These are phyloP conservation scores for Taxillus chinensis DNA, from an alignment of 164 flowering plant species.

Conservation along the genomic window DNA sequence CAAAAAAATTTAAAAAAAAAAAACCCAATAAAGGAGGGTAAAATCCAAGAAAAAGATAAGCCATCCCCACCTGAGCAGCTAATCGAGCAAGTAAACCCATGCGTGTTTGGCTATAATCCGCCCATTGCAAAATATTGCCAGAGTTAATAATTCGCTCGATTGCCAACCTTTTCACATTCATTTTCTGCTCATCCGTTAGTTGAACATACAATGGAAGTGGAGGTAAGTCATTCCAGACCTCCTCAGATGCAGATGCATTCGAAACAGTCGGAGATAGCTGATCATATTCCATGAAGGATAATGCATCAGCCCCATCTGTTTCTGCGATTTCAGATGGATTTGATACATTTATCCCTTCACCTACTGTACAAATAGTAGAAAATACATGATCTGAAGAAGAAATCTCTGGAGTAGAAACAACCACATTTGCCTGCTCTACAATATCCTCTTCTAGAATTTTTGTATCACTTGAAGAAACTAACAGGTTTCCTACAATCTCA, in stretches of 20 bases:
- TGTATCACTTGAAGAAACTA: constrained; percentile 21
- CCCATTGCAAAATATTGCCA: constrained; percentile 23
- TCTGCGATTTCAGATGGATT: constrained; percentile 16
- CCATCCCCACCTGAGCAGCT: constrained; percentile 63
- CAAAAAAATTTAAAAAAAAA: background rate
- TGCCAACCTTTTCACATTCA: constrained; percentile 32
- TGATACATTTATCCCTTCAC: constrained; percentile 22
- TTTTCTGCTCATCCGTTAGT: constrained; percentile 46
- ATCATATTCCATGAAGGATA: constrained; percentile 33
- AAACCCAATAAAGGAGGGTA: background rate
- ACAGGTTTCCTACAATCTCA: constrained; percentile 20
- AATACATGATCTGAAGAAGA: constrained; percentile 23
- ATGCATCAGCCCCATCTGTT: constrained; percentile 25
- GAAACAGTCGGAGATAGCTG: constrained; percentile 36
- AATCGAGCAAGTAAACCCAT: constrained; percentile 79
- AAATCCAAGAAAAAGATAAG: constrained; percentile 9
- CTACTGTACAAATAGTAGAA: constrained; percentile 27
- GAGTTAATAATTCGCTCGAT: constrained; percentile 55
- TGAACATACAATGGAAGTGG: constrained; percentile 51
- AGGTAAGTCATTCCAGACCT: constrained; percentile 48
- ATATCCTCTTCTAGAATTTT: constrained; percentile 24
- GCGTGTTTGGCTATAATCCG: constrained; percentile 39
- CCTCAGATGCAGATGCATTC: constrained; percentile 40
- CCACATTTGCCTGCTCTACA: constrained; percentile 23
- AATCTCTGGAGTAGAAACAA: constrained; percentile 17